Base-by-base conservation (phyloP, 2,329 filamentous ascomycete species). In the Incumbomyces lentus region DNA sequence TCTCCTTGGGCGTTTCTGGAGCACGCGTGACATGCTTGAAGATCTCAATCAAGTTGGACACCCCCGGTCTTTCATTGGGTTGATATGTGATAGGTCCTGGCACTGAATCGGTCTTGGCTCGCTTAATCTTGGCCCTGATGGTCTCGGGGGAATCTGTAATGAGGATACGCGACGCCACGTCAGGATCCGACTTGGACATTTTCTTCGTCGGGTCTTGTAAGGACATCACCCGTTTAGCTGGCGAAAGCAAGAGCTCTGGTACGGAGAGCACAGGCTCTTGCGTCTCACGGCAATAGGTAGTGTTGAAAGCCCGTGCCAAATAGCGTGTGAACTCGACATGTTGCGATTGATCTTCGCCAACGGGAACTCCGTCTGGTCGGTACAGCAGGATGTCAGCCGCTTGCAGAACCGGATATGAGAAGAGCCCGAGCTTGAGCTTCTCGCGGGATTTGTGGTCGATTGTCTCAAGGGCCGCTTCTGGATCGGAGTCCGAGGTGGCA, bases 331-430 rank as follows among this genome's bases (percentile, higher is more conserved):
- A 94, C 62, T 98, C 92, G 17, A 98, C 77, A 65, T 98, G 92
- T 59, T 98, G 92, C 47, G 73, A 74, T 66, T 98, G 92, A 63
- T 98, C 92, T 55, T 93, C 85, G n/a, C 92, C 92, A 1, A 98
- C 90, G 10, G 92, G 92, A 18, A 98, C 90, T 66, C 39, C 19
- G 14, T 49, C 60, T 45, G 64, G 84, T 78, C 81, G 72, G 61
- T 95, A 89, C 6, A 96, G 76, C 32, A 96, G 74, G 40, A 98
- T 85, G 65, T 98, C 92, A 36, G 92, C 92, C 16, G 92, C 90
- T 66, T 95, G 89, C 1, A 98, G 76, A 32, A 98, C 88, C 1
- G 92, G 92, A 62, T 98, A 98, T 6, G 89, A 93, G 62, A 96
- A 95, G 3, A 98, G 73, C 13, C 92, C 90, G 3, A 95, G 77